Evolutionary conservation across 1,284 basidiomycete genomes (phyloP).

Genomic region (Cryptococcus neoformans): DNA sequence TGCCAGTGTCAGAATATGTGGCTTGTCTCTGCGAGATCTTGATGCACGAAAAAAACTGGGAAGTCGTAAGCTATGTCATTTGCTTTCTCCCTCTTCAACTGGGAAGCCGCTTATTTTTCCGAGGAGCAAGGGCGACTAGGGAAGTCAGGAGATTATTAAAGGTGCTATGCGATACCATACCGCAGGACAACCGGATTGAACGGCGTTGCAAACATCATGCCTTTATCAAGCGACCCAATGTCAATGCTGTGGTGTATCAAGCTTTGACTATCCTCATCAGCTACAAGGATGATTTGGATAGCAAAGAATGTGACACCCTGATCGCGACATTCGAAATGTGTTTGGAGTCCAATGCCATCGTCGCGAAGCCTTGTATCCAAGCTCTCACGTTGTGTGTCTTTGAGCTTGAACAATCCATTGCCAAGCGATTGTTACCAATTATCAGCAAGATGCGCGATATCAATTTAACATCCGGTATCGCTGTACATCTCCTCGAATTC

Average conservation of each 20-base stretch:
- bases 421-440: conserved; percentile 74
- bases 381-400: conserved; percentile 85
- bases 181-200: conserved; percentile 54
- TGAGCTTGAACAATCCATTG: conserved; percentile 81
- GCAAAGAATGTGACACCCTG: conserved; percentile 59
- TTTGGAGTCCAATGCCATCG: conserved; percentile 65
- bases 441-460: conserved; percentile 88
- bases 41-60: conserved; percentile 70
- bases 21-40: conserved; percentile 65
- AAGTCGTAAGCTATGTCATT: conserved; percentile 86
- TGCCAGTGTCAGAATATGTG: conserved; percentile 80
- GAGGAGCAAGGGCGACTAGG: conserved; percentile 72
- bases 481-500: conserved; percentile 94
- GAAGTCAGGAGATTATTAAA: conserved; percentile 66
- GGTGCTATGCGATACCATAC: conserved; percentile 58
- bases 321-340: conserved; percentile 83
- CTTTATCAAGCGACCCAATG: conserved; percentile 67
- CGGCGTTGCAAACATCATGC: conserved; percentile 49
- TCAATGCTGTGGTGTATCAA: conserved; percentile 84
- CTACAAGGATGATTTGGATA: conserved; percentile 72
- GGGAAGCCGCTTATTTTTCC: conserved; percentile 94
- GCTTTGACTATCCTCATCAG: conserved; percentile 84
- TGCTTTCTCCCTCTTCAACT: conserved; percentile 90
- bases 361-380: conserved; percentile 89
- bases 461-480: conserved; percentile 90